phyloP scores from a whole-genome alignment of 2,329 filamentous ascomycete species.

The Ascochyta pisi region DNA sequence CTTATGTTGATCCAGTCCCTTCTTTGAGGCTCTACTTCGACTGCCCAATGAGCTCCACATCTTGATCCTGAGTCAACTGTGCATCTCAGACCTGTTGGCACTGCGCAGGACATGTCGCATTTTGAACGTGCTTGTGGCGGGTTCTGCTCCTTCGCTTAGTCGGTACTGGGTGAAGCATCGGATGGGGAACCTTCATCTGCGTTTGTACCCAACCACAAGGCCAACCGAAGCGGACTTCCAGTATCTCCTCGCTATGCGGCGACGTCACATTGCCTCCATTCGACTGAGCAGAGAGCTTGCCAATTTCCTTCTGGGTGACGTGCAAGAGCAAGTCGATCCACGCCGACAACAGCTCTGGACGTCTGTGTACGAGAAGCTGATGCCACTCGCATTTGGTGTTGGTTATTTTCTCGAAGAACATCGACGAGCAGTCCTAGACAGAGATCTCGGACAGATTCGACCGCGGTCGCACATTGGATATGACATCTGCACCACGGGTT shows the following conservation, averaged over 20 bases:
- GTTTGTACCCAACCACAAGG: constrained; percentile 44
- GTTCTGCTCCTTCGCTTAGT: constrained; percentile 43
- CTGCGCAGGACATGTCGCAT: constrained; percentile 41
- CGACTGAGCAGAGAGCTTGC: constrained; percentile 45
- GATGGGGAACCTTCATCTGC: constrained; percentile 43
- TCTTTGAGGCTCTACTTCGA: constrained; percentile 41
- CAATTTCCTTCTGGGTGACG: constrained; percentile 41
- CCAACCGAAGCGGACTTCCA: constrained; percentile 40
- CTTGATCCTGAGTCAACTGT: constrained; percentile 43
- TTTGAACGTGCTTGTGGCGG: constrained; percentile 40
- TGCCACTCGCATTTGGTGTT: constrained; percentile 47
- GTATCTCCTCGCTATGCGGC: constrained; percentile 45
- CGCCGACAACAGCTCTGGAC: constrained; percentile 44
- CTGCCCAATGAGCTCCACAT: constrained; percentile 46
- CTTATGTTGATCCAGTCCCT: constrained; percentile 28
- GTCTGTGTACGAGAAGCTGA: constrained; percentile 47
- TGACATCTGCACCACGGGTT: constrained; percentile 42
- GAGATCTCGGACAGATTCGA: constrained; percentile 45
- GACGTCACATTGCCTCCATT: constrained; percentile 46
- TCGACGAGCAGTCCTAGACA: constrained; percentile 38
- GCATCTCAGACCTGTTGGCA: constrained; percentile 43
- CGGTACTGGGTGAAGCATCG: constrained; percentile 45
- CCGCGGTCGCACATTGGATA: constrained; percentile 44
- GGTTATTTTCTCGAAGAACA: constrained; percentile 49
- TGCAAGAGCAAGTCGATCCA: constrained; percentile 32